phyloP scores from a whole-genome alignment of 768 basidiomycete species.

The Austroboletus festivus region DNA sequence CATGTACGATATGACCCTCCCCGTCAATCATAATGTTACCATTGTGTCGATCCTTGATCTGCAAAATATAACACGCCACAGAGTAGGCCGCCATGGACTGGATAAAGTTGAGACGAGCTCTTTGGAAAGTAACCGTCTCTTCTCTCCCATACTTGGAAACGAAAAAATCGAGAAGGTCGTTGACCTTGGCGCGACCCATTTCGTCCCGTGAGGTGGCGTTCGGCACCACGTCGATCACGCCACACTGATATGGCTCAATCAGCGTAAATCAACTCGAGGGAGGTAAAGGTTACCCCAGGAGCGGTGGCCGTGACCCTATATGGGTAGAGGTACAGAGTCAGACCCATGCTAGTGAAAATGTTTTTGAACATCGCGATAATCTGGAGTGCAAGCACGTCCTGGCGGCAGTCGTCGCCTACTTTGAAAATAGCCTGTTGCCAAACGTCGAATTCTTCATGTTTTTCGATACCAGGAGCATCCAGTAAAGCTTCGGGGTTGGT shows the following conservation, averaged over 20 bases:
- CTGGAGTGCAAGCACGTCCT: conserved; percentile 96
- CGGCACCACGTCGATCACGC: conserved; percentile 97
- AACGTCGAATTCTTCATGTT: conserved; percentile 70
- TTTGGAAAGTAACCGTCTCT: conserved; percentile 87
- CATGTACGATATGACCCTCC: conserved; percentile 93
- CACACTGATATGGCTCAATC: conserved; percentile 62
- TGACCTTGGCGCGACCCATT: conserved; percentile 98
- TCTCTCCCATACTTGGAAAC: conserved; percentile 88
- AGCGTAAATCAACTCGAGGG: not conserved
- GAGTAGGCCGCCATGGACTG: conserved; percentile 99
- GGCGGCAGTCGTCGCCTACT: conserved; percentile 98
- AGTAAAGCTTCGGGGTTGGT: conserved; percentile 73
- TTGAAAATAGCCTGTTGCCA: conserved; percentile 99
- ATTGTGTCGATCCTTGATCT: conserved; percentile 98
- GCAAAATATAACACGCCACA: conserved; percentile 94
- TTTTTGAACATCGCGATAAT: conserved; percentile 99
- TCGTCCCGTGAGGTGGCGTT: conserved; percentile 98
- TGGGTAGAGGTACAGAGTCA: conserved; percentile 89
- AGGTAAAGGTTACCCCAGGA: conserved; percentile 69
- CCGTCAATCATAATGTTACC: conserved; percentile 99
- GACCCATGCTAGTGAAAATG: conserved; percentile 84
- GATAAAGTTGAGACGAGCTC: conserved; percentile 92
- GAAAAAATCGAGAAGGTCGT: conserved; percentile 93
- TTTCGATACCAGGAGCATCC: conserved; percentile 57
- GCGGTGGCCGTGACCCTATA: conserved; percentile 97